A percentile compares a stretch with the other conserved stretches of the same genome.
These are phyloP conservation scores for Magnusiomyces starmeri DNA, from an alignment of 1,139 yeast species.

Conservation along the genomic window DNA sequence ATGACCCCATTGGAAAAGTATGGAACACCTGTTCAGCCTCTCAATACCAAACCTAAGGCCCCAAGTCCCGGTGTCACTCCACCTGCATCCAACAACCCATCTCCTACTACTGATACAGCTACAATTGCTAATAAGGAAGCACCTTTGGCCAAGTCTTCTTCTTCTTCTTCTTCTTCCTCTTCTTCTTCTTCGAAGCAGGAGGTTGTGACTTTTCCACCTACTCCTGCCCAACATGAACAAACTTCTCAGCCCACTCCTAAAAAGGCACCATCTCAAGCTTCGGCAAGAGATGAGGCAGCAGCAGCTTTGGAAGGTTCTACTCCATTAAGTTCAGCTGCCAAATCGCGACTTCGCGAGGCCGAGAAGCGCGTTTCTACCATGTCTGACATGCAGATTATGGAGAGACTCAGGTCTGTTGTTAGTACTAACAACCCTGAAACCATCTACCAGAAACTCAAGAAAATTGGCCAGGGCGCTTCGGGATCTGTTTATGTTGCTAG, in stretches of 20 bases:
- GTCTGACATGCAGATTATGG: slow-evolving; percentile 81
- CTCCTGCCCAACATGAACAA: neutral
- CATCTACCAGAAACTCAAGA: slow-evolving; percentile 77
- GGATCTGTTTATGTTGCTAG: slow-evolving; percentile 92
- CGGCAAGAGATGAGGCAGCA: slow-evolving; percentile 30
- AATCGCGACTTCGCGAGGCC: slow-evolving; percentile 23
- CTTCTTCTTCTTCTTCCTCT: neutral
- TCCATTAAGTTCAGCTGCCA: slow-evolving; percentile 11
- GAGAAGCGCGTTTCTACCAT: slow-evolving; percentile 63
- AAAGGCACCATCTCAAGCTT: neutral
- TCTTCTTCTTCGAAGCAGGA: neutral
- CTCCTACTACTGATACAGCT: slow-evolving; percentile 4
- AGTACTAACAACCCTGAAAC: slow-evolving; percentile 78
- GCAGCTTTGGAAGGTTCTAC: slow-evolving; percentile 26
- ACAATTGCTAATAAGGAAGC: neutral
- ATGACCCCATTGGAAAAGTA: slow-evolving; percentile 8
- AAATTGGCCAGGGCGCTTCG: slow-evolving; percentile 99
- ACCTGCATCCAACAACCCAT: slow-evolving; percentile 9
- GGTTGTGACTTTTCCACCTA: too few relatives aligned
- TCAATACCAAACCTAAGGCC: slow-evolving; percentile 17
- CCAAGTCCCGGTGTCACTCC: slow-evolving; percentile 2
- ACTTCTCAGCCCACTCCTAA: neutral
- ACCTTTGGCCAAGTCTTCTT: neutral
- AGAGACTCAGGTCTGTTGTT: slow-evolving; percentile 77
- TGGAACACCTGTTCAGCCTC: slow-evolving; percentile 18